Evolutionary conservation across 164 flowering plant genomes (phyloP).

Genomic region (Macadamia integrifolia): DNA sequence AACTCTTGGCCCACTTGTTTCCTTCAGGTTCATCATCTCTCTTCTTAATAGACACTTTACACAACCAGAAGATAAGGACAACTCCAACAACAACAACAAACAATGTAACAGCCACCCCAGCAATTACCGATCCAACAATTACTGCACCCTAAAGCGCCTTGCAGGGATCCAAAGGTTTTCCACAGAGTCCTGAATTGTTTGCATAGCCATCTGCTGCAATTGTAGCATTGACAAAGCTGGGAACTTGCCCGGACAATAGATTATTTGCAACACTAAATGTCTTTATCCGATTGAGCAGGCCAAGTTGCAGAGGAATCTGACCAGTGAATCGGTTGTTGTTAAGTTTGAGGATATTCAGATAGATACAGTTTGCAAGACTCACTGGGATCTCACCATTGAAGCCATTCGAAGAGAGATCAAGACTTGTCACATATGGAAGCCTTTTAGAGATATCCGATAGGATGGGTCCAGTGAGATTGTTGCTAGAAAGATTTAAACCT

Average conservation of each 20-base stretch:
- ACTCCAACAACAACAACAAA: slow-evolving; percentile 1
- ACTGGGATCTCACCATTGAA: slow-evolving; percentile 58
- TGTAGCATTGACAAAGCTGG: slow-evolving; percentile 20
- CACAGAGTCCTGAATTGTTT: slow-evolving; percentile 63
- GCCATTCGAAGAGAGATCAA: slow-evolving; percentile 68
- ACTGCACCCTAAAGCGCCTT: slow-evolving; percentile 16
- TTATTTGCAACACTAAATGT: slow-evolving; percentile 53
- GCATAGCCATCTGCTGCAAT: slow-evolving; percentile 28
- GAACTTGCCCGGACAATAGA: slow-evolving; percentile 50
- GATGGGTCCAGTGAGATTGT: slow-evolving; percentile 45
- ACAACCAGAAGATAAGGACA: not conserved
- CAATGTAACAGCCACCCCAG: slow-evolving; percentile 36
- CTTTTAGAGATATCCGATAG: slow-evolving; percentile 37
- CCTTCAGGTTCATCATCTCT: slow-evolving; percentile 74
- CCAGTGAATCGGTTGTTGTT: slow-evolving; percentile 56
- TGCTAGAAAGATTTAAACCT: slow-evolving; percentile 70
- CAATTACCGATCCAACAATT: slow-evolving; percentile 47
- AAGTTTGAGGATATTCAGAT: slow-evolving; percentile 54
- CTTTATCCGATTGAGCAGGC: slow-evolving; percentile 40
- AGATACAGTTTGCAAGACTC: slow-evolving; percentile 40
- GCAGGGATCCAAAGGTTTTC: slow-evolving; percentile 41
- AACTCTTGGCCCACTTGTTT: slow-evolving; percentile 75
- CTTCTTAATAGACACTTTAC: slow-evolving; percentile 34
- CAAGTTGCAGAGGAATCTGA: slow-evolving; percentile 45
- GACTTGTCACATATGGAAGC: slow-evolving; percentile 32